A percentile compares a stretch with the other conserved stretches of the same genome.
These are phyloP conservation scores for Trichoderma asperellum DNA, from an alignment of 2,329 filamentous ascomycete genomes.

Conservation along the genomic window DNA sequence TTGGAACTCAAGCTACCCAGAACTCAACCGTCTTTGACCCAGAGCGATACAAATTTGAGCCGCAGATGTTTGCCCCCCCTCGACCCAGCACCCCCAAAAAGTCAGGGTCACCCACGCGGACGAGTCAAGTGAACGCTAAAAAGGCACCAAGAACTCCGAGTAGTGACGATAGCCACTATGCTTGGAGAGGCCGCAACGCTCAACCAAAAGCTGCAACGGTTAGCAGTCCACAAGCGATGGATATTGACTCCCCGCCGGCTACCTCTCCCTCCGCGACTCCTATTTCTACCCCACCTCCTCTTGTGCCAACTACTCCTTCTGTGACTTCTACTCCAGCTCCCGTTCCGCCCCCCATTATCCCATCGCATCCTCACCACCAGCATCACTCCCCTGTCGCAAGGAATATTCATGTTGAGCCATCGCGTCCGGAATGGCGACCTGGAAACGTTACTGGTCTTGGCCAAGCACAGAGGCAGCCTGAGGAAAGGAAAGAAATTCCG, in stretches of 20 bases:
- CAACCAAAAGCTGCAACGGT: constrained; percentile 37
- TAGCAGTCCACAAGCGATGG: constrained; percentile 64
- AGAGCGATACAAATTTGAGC: constrained; percentile 58
- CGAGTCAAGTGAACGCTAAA: constrained; percentile 54
- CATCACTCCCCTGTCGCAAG: constrained; percentile 43
- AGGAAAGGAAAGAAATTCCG: constrained; percentile 36
- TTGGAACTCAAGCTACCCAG: constrained; percentile 32
- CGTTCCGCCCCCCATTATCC: constrained; percentile 29
- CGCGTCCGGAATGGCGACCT: constrained; percentile 62
- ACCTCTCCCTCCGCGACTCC: background rate
- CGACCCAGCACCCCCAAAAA: constrained; percentile 42
- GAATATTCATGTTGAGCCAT: constrained; percentile 62
- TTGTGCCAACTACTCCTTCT: background rate
- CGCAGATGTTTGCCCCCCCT: constrained; percentile 59
- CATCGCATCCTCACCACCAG: constrained; percentile 32
- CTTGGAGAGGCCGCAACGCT: constrained; percentile 43
- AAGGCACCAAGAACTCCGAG: constrained; percentile 60
- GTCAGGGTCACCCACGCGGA: constrained; percentile 51
- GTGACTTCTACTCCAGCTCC: background rate
- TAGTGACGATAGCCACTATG: constrained; percentile 47
- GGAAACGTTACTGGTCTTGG: constrained; percentile 47
- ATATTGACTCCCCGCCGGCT: constrained; percentile 60
- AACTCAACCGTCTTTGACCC: constrained; percentile 51
- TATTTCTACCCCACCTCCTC: constrained; percentile 11
- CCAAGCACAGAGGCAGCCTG: constrained; percentile 30